Evolutionary conservation across 305 asterid species (phyloP).

Genomic region (Fraxinus sp.): DNA sequence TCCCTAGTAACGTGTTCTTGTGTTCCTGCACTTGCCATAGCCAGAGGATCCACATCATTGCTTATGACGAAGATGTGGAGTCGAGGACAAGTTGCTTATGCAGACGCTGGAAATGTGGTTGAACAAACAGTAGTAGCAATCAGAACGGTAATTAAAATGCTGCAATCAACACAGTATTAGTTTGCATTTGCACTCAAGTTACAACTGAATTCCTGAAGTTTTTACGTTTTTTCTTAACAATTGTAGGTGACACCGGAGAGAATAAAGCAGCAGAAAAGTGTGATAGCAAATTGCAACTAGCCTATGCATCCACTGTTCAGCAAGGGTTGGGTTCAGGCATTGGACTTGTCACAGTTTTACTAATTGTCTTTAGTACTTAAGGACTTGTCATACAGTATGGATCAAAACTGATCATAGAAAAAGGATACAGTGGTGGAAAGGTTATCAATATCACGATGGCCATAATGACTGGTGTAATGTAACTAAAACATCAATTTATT

Average conservation of each 20-base stretch:
- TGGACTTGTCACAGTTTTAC: conserved; percentile 40
- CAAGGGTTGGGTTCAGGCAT: conserved; percentile 49
- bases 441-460: conserved; percentile 46
- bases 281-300: conserved; percentile 32
- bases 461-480: conserved; percentile 60
- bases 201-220: background rate
- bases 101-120: conserved; percentile 56
- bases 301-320: conserved; percentile 32
- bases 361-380: conserved; percentile 32
- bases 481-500: conserved; percentile 19
- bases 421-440: conserved; percentile 43
- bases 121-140: conserved; percentile 61
- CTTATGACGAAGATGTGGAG: conserved; percentile 36
- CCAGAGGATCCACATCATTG: conserved; percentile 16
- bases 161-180: background rate
- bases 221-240: background rate
- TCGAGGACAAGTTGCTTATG: conserved; percentile 49
- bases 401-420: conserved; percentile 36
- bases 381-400: conserved; percentile 56
- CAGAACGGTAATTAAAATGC: conserved; percentile 40
- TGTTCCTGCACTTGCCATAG: conserved; percentile 29
- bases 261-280: conserved; percentile 38
- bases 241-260: conserved; percentile 57
- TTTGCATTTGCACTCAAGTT: background rate
- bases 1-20: conserved; percentile 31